Evolutionary conservation across 352 stramenopile genomes (phyloP), one percentile per base, ranked within the genome.

Genomic region (Pseudoperonospora humuli): DNA sequence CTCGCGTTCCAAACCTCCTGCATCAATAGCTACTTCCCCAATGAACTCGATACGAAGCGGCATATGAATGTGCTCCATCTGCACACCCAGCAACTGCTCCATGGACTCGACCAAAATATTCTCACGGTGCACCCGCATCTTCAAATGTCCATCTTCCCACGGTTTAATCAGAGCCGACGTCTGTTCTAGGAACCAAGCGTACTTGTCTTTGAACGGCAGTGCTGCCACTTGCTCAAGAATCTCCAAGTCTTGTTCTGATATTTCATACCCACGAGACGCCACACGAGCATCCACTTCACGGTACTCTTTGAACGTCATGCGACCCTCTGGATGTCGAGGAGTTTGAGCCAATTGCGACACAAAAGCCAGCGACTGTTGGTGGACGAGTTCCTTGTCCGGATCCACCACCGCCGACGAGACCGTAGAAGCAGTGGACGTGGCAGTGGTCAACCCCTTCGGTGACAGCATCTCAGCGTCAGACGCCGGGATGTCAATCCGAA

Each of bases 301-400:
- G 57, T 91, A 90, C 41, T 93, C 80, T 49, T 90, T 90, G 47
- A 93, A 93, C 20, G 77, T 90, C 77, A 93, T 90, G 36, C 80
- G 78, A 21, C 80, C 80, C 27, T 90, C 77, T 0, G 81, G 81
- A 44, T 91, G 78, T 7, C 78, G 65, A 2, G 81, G 81, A 4
- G 81, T 91, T 54, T 90, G 75, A 14, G 78, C 81, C 27, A 90
- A 43, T 39, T 93, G 80, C 38, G 80, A 93, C 42, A 93, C 80
- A 56, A 93, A 93, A 24, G 80, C 80, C 32, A 93, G 66, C 45
- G 77, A 90, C 50, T 75, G 64, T 50, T 93, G 80, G 40, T 77
- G 74, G 50, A 86, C 80, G 2, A 93, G 65, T 44, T 93, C 80
- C 40, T 75, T 74, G 10, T 72, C 61, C 3, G 61, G 43, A 17